Base-by-base conservation (phyloP, 345 rosid species). In the Gynandropsis gynandra region DNA sequence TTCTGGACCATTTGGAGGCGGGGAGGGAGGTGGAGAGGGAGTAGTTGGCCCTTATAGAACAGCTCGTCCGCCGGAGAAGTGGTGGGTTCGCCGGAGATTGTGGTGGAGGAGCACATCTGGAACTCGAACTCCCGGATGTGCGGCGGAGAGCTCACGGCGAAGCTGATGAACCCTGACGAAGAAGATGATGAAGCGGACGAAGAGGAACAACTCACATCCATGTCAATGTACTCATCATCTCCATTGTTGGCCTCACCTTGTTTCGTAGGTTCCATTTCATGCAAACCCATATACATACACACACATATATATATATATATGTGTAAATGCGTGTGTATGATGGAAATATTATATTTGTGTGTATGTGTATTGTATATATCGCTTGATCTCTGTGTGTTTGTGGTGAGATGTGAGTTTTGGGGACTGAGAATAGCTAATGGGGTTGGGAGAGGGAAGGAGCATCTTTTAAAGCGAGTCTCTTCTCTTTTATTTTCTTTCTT, bases 11-110 rank as follows among this genome's bases (percentile, higher is more conserved):
- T 85, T 60, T 78, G 76, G 36, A 80, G 64, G 17, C 94, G 75
- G 64, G 85, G 94, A 62, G 97, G 94, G 53, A 83, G 77, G 45
- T 78, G 95, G 18, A 93, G 99, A 63, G 99, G 99, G 20, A 93
- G 94, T 62, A 93, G 95, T 56, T 81, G 85, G 7, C 99, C 99
- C 10, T 74, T 81, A 77, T 76, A 85, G 79, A 93, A 93, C 20
- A 93, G 99, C 52, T 93, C 94, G 38, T 93, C 99, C 16, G 99
- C 97, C 0, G 95, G 90, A 15, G 74, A 77, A 41, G 74, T 51
- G 10, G 68, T 52, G 11, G 68, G 16, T 4, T 59, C 74, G 42
- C 58, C 72, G 8, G 80, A 60, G 56, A 71, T 43, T 47, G 76
- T 48, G 44, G 72, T 38, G 48, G 67, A 50, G 29, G 72, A 73